Conservation (phyloP, 805 yeast species). For the Candida tallmaniae region DNA sequence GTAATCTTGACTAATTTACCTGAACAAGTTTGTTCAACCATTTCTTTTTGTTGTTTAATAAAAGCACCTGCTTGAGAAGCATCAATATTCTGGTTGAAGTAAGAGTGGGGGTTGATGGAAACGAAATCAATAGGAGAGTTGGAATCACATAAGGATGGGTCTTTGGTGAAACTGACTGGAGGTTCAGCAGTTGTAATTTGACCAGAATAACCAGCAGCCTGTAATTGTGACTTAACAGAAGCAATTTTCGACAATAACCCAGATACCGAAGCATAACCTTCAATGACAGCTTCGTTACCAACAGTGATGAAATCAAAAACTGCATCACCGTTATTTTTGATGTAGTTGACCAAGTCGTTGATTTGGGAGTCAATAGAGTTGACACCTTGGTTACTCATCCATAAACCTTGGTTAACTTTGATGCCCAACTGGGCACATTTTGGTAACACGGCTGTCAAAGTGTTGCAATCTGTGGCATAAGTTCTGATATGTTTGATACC, state of each 20-base stretch:
- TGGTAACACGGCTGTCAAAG: slow-evolving; percentile 61
- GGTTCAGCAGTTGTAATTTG: slow-evolving; percentile 83
- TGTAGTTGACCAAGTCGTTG: slow-evolving; percentile 45
- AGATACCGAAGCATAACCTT: slow-evolving; percentile 54
- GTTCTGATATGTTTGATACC: slow-evolving; percentile 67
- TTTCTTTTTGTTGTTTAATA: slow-evolving; percentile 55
- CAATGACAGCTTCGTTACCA: slow-evolving; percentile 83
- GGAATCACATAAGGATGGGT: slow-evolving; percentile 64
- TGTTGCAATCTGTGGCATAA: slow-evolving; percentile 85
- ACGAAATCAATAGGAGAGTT: slow-evolving; percentile 71
- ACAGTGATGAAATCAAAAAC: slow-evolving; percentile 73
- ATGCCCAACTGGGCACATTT: slow-evolving; percentile 56
- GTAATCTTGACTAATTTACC: slow-evolving; percentile 56
- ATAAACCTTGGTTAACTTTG: slow-evolving; percentile 80
- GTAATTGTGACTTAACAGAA: slow-evolving; percentile 54
- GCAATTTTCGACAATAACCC: slow-evolving; percentile 65
- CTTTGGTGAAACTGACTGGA: slow-evolving; percentile 60
- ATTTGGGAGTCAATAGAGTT: slow-evolving; percentile 65
- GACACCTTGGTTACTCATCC: slow-evolving; percentile 64
- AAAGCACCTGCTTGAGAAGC: slow-evolving; percentile 72
- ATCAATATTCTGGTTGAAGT: slow-evolving; percentile 59
- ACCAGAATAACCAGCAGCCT: slow-evolving; percentile 73
- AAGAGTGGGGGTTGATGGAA: slow-evolving; percentile 84
- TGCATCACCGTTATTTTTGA: slow-evolving; percentile 56
- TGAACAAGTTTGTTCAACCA: slow-evolving; percentile 55